A percentile compares a stretch with the other conserved stretches of the same genome.
Evolutionary conservation across 345 rosid genomes (phyloP).

Genomic region (Citrus mangshanensis): DNA sequence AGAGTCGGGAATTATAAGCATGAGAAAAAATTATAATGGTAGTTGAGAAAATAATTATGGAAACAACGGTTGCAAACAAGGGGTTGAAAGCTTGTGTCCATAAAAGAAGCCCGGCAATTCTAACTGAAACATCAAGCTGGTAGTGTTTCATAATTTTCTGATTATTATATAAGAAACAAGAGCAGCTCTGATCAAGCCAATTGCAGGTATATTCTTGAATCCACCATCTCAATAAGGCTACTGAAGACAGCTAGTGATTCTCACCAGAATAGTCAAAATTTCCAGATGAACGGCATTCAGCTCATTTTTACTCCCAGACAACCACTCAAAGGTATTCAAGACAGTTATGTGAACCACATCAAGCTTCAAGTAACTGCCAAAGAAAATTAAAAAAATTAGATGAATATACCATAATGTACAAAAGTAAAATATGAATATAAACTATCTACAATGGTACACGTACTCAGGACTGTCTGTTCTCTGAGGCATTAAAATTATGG

Average conservation of each 20-base stretch:
- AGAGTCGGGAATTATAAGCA: neutral
- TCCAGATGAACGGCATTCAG: slow-evolving; percentile 84
- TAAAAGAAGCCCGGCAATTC: neutral
- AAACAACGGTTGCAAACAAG: neutral
- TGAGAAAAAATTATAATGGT: neutral
- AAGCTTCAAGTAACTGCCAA: slow-evolving; percentile 84
- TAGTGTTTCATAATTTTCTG: neutral
- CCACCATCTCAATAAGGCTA: slow-evolving; percentile 2
- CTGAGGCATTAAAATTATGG: slow-evolving; percentile 96
- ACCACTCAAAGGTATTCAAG: slow-evolving; percentile 81
- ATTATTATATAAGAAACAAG: neutral
- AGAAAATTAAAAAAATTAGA: slow-evolving; percentile 19
- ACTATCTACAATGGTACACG: slow-evolving; percentile 31
- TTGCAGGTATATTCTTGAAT: neutral
- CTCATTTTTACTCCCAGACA: slow-evolving; percentile 68
- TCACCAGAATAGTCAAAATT: slow-evolving; percentile 74
- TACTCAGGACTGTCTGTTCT: slow-evolving; percentile 88
- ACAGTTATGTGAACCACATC: slow-evolving; percentile 95
- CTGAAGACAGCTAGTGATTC: slow-evolving; percentile 23
- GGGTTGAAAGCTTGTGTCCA: neutral
- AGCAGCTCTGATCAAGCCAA: neutral
- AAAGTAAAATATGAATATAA: neutral
- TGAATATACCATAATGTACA: slow-evolving; percentile 2
- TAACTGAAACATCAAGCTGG: neutral
- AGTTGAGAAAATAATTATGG: neutral